phyloP scores from a whole-genome alignment of 441 rosid species.

The Populus trichocarpa region DNA sequence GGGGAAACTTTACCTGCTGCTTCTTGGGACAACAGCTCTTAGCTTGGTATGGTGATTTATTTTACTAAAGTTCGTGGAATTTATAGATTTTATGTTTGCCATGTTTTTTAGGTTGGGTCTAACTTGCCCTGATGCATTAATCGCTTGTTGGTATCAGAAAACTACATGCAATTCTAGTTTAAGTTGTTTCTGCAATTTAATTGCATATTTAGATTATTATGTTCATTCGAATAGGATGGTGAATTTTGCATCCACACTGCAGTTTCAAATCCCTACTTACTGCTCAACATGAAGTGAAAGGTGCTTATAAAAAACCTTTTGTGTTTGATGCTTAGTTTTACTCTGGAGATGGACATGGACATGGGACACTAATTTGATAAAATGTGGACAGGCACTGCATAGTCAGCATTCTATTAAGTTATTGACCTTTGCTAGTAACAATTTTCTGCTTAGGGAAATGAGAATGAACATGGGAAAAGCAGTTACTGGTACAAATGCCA shows the following conservation, averaged over 20 bases:
- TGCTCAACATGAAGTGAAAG: neutral
- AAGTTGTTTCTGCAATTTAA: neutral
- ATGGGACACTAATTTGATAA: neutral
- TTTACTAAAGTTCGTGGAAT: neutral
- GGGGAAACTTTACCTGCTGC: slow-evolving; percentile 87
- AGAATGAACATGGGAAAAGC: neutral
- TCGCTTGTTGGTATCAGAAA: neutral
- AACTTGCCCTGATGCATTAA: neutral
- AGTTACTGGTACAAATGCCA: neutral
- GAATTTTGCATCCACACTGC: neutral
- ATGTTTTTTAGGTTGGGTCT: neutral
- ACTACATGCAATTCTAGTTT: neutral
- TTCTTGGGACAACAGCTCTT: slow-evolving; percentile 93
- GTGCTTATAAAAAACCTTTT: neutral
- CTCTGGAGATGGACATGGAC: neutral
- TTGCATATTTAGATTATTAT: neutral
- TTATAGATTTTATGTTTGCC: neutral
- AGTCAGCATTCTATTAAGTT: neutral
- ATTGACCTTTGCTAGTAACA: neutral
- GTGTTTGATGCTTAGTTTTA: neutral
- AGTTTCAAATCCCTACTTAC: neutral
- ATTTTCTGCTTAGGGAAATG: neutral
- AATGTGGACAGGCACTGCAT: neutral
- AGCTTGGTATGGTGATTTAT: slow-evolving; percentile 60
- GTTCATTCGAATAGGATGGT: neutral